These are phyloP conservation scores for Lactuca saligna DNA, from an alignment of 129 eudicot species.

Conservation along the genomic window DNA sequence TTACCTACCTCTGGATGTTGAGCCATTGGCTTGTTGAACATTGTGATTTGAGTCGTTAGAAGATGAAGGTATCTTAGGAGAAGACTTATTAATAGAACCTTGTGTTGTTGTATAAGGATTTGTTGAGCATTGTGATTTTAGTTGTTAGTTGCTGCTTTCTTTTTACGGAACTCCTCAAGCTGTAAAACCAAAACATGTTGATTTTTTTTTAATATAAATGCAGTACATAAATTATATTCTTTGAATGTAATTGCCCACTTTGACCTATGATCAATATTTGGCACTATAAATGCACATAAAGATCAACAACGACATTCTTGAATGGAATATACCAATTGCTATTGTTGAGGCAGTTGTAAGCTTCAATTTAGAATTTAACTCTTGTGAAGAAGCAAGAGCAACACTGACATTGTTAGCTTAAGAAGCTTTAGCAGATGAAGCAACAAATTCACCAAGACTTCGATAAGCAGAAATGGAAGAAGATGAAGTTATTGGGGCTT, in stretches of 20 bases:
- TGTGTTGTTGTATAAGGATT: not conserved
- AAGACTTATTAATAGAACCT: conserved; percentile 29
- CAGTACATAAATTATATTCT: not conserved
- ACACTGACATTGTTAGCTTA: too few species aligned
- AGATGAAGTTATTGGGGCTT: not conserved
- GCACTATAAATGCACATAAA: too few species aligned
- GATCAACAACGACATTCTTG: not conserved
- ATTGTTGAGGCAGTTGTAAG: not conserved
- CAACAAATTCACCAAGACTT: too few species aligned
- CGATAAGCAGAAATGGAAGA: too few species aligned
- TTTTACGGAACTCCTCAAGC: conserved; percentile 95
- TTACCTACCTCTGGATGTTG: conserved; percentile 26
- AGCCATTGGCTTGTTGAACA: conserved; percentile 29
- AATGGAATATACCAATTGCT: conserved; percentile 26
- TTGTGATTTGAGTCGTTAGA: conserved; percentile 32
- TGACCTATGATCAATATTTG: too few species aligned
- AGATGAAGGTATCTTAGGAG: conserved; percentile 24
- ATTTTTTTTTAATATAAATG: not conserved
- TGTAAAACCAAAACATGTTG: conserved; percentile 27
- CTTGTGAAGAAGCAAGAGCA: too few species aligned
- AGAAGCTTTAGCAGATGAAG: too few species aligned
- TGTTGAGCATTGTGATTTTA: conserved; percentile 19
- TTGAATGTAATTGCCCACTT: too few species aligned
- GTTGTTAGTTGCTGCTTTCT: conserved; percentile 82
- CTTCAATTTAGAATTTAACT: too few species aligned